A percentile compares a stretch with the other conserved stretches of the same genome.
These are phyloP conservation scores for Trichoderma virens DNA, from an alignment of 495 filamentous ascomycete species.

Conservation along the genomic window DNA sequence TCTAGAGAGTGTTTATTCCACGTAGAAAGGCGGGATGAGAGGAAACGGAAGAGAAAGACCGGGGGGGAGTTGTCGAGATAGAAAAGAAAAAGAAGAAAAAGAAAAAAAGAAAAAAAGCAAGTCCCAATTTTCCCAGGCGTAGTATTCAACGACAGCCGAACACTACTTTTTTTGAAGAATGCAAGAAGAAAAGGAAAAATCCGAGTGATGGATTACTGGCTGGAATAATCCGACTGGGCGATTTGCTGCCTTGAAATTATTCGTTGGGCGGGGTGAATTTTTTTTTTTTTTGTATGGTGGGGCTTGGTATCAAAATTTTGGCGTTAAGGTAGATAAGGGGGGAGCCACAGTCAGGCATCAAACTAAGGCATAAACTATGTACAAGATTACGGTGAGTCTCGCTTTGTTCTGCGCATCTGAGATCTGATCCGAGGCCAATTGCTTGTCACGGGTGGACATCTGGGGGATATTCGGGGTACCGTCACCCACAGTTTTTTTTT, in stretches of 20 bases:
- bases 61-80: not conserved
- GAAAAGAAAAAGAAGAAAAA: not conserved
- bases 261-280: slow-evolving; percentile 11
- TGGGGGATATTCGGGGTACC: too few relatives aligned
- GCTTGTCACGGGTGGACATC: too few relatives aligned
- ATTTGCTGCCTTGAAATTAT: not conserved
- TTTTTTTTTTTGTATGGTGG: slow-evolving; percentile 10
- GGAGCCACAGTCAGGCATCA: slow-evolving; percentile 10
- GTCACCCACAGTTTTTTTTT: too few relatives aligned
- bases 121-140: slow-evolving; percentile 1
- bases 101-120: slow-evolving; percentile 4
- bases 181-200: not conserved
- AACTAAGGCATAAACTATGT: not conserved
- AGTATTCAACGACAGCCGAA: slow-evolving; percentile 1
- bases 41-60: not conserved
- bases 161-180: not conserved
- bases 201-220: not conserved
- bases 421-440: too few relatives aligned
- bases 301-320: slow-evolving; percentile 9
- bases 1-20: slow-evolving; percentile 6
- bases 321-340: not conserved
- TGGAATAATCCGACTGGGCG: not conserved
- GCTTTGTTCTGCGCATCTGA: not conserved
- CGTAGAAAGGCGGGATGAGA: not conserved
- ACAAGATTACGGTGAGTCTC: not conserved